A percentile compares a stretch with the other conserved stretches of the same genome.
Evolutionary conservation across 257 asterid genomes (phyloP).

Genomic region (Apocynum venetum): DNA sequence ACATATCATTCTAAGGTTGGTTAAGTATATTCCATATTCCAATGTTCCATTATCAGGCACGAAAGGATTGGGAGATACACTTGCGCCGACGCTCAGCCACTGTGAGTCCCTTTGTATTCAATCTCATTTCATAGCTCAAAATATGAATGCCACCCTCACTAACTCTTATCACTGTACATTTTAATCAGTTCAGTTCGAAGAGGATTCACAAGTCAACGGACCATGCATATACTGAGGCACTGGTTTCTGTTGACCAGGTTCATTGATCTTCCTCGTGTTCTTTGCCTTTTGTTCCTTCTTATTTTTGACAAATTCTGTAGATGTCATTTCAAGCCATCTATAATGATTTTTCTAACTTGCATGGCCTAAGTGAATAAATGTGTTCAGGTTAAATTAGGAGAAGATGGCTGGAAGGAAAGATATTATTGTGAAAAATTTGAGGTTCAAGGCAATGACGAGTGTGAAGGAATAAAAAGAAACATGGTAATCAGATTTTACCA

Average conservation of each 20-base stretch:
- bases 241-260: conserved; percentile 43
- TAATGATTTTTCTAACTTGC: conserved; percentile 8
- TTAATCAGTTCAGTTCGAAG: conserved; percentile 24
- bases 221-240: conserved; percentile 11
- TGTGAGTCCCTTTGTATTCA: conserved; percentile 19
- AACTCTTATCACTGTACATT: conserved; percentile 17
- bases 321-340: not conserved
- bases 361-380: conserved; percentile 5
- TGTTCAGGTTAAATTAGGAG: conserved; percentile 44
- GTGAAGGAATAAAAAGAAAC: conserved; percentile 28
- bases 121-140: conserved; percentile 7
- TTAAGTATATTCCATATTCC: conserved; percentile 7
- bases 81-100: conserved; percentile 16
- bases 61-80: conserved; percentile 18
- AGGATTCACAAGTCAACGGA: conserved; percentile 4
- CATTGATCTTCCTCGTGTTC: conserved; percentile 12
- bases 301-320: not conserved
- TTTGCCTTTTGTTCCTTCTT: not conserved
- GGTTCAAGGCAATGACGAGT: conserved; percentile 35
- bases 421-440: conserved; percentile 53
- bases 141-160: not conserved
- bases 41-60: conserved; percentile 26
- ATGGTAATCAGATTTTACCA: conserved; percentile 38
- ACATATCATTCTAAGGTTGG: conserved; percentile 6
- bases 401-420: conserved; percentile 63